Base-by-base conservation (phyloP, 1,139 yeast species). In the Blastobotrys malaysiensis region DNA sequence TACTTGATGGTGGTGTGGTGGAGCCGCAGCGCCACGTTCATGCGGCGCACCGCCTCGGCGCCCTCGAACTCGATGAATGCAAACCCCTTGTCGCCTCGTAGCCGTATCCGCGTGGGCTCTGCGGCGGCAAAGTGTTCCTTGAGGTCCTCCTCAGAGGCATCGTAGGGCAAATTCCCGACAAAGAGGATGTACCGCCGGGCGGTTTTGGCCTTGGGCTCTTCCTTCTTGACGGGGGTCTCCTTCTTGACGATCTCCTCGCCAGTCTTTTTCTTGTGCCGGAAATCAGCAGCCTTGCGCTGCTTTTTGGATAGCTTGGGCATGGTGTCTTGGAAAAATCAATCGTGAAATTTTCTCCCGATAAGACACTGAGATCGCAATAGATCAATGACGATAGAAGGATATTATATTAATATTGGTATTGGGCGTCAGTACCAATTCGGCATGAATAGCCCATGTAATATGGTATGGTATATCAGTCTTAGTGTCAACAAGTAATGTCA, bases 111-210 rank as follows among this genome's bases (percentile, higher is more conserved):
- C 64, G 85, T 85, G 3, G 97, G 97, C 50, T 96, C 84, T 64
- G 88, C 77, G 45, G 83, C 80, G 62, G 83, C 81, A 73, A 93
- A 89, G 71, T 91, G 97, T n/a, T 78, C 73, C 53, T 75, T 72
- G 43, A 93, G 70, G 57, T 87, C 89, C 5, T 79, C 77, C 55
- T 80, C 81, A 1, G 82, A 77, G 24, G 83, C 72, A 58, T 83
- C 84, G 69, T 82, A 88, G 1, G 98, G 96, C 57, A 93, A 75
- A 65, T 91, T 90, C 11, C 99, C 99, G n/a, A 90, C 90, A 71
- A 93, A 93, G 46, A 93, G 72, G 52, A 93, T 80, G 65, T 87
- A 90, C 46, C 57, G 55, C 50, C 55, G 57, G 46, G 52, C 57
- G 16, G 51, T 52, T 49, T 55, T 58, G 48, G 54, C 53, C n/a